Base-by-base conservation (phyloP, 2,329 filamentous ascomycete genomes). In the Akanthomyces dipterigenus region DNA sequence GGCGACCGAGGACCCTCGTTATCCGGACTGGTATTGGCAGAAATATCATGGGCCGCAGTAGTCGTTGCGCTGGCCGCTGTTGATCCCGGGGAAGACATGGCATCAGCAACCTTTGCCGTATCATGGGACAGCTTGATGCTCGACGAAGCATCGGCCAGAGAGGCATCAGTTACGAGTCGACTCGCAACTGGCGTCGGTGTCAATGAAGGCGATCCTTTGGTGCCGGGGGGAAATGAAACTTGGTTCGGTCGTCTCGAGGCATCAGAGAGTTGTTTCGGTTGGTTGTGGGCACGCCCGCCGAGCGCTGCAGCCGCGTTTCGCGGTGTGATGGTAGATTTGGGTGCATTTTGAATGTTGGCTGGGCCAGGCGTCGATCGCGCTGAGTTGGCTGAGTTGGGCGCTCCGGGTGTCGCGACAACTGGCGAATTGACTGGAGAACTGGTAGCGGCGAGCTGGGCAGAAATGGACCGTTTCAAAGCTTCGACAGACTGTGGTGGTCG, bases 11-110 rank as follows among this genome's bases (percentile, higher is more conserved):
- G 78, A 20, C 79, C 81, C 54, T 91, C 88, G 60, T 88, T 83
- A 60, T 89, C 88, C 1, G 88, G 87, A 67, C 88, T 92, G 1
- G 89, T 92, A 66, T 88, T 87, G 1, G 88, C 85, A 1, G 89
- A 92, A 7, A 80, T 82, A 64, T 88, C 83, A 63, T 87, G 82
- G 43, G 87, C 80, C 40, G 82, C 83, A 1, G 90, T 88, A 0
- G 90, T 95, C 24, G 88, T 85, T 60, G 86, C 86, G 48, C 89
- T 92, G 67, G 88, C 87, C 1, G 87, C 82, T 36, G 88, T 92
- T 6, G 90, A 93, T 3, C 77, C 78, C 18, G 83, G 81, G 2
- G 83, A 86, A 3, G 80, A 85, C 6, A 78, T 66, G 2, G 75
- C 72, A 64, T 85, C 83, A 2, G 73, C 68, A 55, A 72, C 67